These are phyloP conservation scores for Ogataea salicorniae DNA, from an alignment of 805 yeast genomes.

Conservation along the genomic window DNA sequence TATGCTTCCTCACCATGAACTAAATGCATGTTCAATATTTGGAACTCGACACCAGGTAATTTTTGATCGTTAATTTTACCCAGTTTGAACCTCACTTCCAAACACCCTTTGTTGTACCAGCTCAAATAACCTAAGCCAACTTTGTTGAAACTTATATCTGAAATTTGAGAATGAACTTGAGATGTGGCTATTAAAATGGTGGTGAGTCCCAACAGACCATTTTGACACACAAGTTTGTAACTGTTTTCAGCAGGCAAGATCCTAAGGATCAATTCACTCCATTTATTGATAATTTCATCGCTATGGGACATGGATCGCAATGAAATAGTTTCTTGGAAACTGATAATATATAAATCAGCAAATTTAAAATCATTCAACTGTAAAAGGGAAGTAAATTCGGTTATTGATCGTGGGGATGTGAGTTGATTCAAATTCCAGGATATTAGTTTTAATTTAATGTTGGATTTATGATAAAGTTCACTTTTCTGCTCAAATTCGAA, in stretches of 20 bases:
- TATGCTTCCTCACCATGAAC: constrained; percentile 39
- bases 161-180: constrained; percentile 34
- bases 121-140: constrained; percentile 55
- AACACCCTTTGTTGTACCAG: constrained; percentile 64
- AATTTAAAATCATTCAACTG: constrained; percentile 1
- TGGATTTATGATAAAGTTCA: not conserved
- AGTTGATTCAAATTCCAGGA: constrained; percentile 37
- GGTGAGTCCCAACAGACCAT: constrained; percentile 49
- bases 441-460: constrained; percentile 23
- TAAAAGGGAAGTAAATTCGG: constrained; percentile 15
- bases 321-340: constrained; percentile 48
- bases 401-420: constrained; percentile 5
- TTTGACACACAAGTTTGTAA: constrained; percentile 36
- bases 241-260: constrained; percentile 17
- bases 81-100: constrained; percentile 37
- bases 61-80: constrained; percentile 34
- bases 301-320: constrained; percentile 39
- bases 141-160: constrained; percentile 34
- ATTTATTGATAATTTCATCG: constrained; percentile 27
- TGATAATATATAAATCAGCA: constrained; percentile 37
- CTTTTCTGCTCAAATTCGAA: constrained; percentile 10
- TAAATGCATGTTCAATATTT: constrained; percentile 47
- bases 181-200: constrained; percentile 38
- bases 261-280: constrained; percentile 27
- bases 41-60: constrained; percentile 29